Evolutionary conservation across 352 stramenopile genomes (phyloP).

Genomic region (Phytophthora pisi): DNA sequence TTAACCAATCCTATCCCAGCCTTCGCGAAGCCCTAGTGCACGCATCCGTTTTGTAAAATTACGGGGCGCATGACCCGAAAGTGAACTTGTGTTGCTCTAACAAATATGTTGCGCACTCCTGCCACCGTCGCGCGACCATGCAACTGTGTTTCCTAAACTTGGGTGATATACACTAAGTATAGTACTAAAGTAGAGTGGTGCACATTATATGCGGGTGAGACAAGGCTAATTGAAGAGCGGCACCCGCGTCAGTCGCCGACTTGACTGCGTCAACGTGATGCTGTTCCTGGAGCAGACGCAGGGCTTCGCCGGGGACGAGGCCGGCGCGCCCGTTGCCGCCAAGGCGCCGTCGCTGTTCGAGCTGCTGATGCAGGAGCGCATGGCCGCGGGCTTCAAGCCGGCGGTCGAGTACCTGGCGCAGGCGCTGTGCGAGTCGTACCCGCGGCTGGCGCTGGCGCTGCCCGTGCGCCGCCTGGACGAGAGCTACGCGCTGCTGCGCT

Average conservation of each 20-base stretch:
- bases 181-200: too few species aligned
- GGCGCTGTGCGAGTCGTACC: constrained; percentile 76
- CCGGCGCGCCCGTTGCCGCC: background rate
- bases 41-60: too few species aligned
- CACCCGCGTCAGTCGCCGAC: constrained; percentile 1
- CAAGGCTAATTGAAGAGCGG: constrained; percentile 1
- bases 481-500: constrained; percentile 72
- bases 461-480: constrained; percentile 79
- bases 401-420: constrained; percentile 79
- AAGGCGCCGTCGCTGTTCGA: constrained; percentile 80
- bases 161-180: too few species aligned
- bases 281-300: constrained; percentile 85
- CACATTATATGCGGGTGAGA: too few species aligned
- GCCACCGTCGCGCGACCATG: too few species aligned
- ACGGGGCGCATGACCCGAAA: too few species aligned
- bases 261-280: constrained; percentile 43
- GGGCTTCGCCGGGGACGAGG: constrained; percentile 50
- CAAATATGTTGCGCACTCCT: too few species aligned
- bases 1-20: too few species aligned
- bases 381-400: constrained; percentile 76
- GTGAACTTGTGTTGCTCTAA: too few species aligned
- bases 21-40: too few species aligned
- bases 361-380: constrained; percentile 88
- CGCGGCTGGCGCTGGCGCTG: constrained; percentile 54
- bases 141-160: too few species aligned